Conservation (phyloP, 352 stramenopile species). For the Phytophthora pluvialis region DNA sequence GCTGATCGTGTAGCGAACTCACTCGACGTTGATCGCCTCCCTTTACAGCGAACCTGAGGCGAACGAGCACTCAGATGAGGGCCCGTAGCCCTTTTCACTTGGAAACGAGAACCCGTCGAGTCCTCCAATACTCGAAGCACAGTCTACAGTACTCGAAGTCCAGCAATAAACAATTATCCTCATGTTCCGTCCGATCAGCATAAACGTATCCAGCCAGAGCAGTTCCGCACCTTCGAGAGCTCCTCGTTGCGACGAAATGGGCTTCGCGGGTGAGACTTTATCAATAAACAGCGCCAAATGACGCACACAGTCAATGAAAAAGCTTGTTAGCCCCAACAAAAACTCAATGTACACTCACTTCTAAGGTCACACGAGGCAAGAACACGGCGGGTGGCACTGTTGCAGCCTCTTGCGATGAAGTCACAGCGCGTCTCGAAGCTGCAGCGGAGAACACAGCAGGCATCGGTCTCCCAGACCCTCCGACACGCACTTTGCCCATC, state of each 20-base stretch:
- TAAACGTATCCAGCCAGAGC: not conserved
- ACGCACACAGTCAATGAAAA: not conserved
- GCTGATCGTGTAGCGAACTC: not conserved
- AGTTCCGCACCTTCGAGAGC: constrained; percentile 34
- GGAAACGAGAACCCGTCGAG: constrained; percentile 8
- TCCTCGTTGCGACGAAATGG: constrained; percentile 53
- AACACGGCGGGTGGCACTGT: not conserved
- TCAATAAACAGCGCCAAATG: not conserved
- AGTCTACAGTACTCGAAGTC: constrained; percentile 6
- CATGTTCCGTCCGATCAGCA: not conserved
- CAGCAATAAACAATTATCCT: not conserved
- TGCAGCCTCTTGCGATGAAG: constrained; percentile 8
- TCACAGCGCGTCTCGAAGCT: constrained; percentile 6
- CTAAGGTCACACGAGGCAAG: constrained; percentile 36
- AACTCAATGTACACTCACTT: constrained; percentile 24
- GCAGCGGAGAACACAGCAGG: constrained; percentile 24
- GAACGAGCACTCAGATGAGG: constrained; percentile 22
- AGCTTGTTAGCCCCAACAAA: not conserved
- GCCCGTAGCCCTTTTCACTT: constrained; percentile 20
- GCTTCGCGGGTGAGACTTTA: constrained; percentile 45
- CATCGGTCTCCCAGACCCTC: constrained; percentile 52
- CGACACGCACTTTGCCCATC: constrained; percentile 63
- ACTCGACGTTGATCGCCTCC: not conserved
- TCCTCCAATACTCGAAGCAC: constrained; percentile 7
- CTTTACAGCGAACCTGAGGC: constrained; percentile 11